Conservation (phyloP, 208 protist genomes). For the Wallacemonas sp. region DNA sequence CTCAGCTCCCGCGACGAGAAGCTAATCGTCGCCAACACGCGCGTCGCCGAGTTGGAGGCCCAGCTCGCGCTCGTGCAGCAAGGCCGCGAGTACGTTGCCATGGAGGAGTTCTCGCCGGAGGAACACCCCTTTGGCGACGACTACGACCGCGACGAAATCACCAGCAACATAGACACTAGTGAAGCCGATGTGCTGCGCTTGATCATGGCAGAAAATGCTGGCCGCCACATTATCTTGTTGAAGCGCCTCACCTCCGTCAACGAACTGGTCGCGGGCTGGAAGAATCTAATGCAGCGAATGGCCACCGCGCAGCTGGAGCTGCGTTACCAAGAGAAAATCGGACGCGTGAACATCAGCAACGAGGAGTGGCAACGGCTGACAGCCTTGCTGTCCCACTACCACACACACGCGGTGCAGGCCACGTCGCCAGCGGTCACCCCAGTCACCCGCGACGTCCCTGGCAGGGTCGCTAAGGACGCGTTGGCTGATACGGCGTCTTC, state of each 20-base stretch:
- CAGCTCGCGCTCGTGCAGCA: background rate
- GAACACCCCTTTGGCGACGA: background rate
- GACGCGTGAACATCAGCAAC: background rate
- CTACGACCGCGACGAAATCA: slow-evolving; percentile 2
- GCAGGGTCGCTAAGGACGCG: too few relatives aligned
- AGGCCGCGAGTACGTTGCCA: background rate
- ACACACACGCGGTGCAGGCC: background rate
- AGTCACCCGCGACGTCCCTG: too few relatives aligned
- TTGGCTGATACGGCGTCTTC: too few relatives aligned
- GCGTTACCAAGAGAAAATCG: background rate
- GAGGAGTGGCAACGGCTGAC: background rate
- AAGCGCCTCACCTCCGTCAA: background rate
- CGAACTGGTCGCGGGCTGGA: background rate
- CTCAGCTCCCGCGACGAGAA: background rate
- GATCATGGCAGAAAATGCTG: background rate
- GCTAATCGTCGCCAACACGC: background rate
- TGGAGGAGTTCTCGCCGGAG: background rate
- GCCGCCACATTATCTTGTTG: background rate
- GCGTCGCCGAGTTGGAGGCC: background rate
- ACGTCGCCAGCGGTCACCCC: background rate
- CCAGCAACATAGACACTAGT: background rate
- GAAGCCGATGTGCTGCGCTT: background rate
- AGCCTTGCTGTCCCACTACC: background rate
- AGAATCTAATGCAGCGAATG: background rate
- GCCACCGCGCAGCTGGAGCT: background rate